Evolutionary conservation across 139 green algal genomes (phyloP).

Genomic region (Picochlorum sp.): DNA sequence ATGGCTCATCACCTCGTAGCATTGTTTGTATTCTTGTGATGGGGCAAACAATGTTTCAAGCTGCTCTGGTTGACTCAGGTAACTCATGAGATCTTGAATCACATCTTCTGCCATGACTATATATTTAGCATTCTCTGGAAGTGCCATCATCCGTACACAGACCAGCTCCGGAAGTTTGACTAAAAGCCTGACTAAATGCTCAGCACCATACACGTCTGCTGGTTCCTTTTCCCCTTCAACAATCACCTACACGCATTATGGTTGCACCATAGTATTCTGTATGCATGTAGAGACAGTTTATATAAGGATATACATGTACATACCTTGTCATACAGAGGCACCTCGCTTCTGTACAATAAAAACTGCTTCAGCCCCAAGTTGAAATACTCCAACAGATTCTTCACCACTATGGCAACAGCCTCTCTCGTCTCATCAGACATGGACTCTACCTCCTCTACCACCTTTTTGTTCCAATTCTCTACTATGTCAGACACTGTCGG

Average conservation of each 20-base stretch:
- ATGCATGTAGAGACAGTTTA: too few species aligned
- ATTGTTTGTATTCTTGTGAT: slow-evolving; percentile 15
- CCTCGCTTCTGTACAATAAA: slow-evolving; percentile 73
- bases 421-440: slow-evolving; percentile 3
- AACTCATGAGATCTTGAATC: slow-evolving; percentile 24
- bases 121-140: slow-evolving; percentile 10
- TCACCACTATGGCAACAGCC: slow-evolving; percentile 12
- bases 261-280: too few species aligned
- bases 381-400: slow-evolving; percentile 71
- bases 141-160: slow-evolving; percentile 26
- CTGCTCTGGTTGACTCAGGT: slow-evolving; percentile 9
- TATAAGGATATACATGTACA: too few species aligned
- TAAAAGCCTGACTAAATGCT: slow-evolving; percentile 82
- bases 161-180: slow-evolving; percentile 81
- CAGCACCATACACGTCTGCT: slow-evolving; percentile 68
- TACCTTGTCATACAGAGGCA: slow-evolving; percentile 13
- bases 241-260: background rate
- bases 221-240: slow-evolving; percentile 14
- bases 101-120: slow-evolving; percentile 21
- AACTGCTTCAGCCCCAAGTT: slow-evolving; percentile 62
- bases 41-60: slow-evolving; percentile 15
- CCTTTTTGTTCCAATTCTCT: slow-evolving; percentile 5
- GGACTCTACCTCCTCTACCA: slow-evolving; percentile 6
- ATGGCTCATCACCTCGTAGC: background rate
- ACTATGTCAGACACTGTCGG: slow-evolving; percentile 9